Conservation (phyloP, 2,329 filamentous ascomycete species). For the Pseudogymnoascus sp. region DNA sequence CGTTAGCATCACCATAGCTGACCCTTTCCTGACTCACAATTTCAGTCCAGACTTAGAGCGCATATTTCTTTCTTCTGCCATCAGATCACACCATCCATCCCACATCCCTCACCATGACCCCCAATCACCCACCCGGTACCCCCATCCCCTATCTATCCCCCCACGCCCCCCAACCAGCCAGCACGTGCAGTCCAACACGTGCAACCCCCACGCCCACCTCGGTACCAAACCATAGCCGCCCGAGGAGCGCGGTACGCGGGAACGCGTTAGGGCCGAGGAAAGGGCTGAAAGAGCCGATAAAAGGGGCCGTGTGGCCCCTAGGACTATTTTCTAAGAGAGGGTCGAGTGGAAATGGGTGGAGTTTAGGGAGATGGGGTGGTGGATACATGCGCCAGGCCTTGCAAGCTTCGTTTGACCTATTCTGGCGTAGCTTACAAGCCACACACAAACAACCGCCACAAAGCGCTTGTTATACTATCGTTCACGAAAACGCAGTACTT, state of each 20-base stretch:
- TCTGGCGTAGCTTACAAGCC: too few species aligned
- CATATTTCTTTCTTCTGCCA: neutral
- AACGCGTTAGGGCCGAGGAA: neutral
- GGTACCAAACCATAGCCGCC: neutral
- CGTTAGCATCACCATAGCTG: neutral
- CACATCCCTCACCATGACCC: neutral
- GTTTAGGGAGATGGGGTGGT: neutral
- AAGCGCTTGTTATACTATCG: too few species aligned
- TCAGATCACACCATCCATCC: neutral
- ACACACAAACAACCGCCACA: too few species aligned
- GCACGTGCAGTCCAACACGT: neutral
- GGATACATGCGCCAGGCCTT: too few species aligned
- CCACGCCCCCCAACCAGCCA: neutral
- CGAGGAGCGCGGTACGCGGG: neutral
- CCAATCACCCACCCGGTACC: neutral
- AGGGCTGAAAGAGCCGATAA: neutral
- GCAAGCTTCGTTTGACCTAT: too few species aligned
- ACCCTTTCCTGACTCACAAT: neutral
- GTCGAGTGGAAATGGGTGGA: neutral
- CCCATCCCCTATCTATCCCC: neutral
- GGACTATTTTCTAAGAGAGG: neutral
- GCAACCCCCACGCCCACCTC: neutral
- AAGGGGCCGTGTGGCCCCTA: neutral
- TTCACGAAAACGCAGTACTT: too few species aligned
- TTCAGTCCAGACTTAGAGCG: neutral